These are phyloP conservation scores for Ensete ventricosum DNA, from an alignment of 176 grass and related monocot genomes.

Conservation along the genomic window DNA sequence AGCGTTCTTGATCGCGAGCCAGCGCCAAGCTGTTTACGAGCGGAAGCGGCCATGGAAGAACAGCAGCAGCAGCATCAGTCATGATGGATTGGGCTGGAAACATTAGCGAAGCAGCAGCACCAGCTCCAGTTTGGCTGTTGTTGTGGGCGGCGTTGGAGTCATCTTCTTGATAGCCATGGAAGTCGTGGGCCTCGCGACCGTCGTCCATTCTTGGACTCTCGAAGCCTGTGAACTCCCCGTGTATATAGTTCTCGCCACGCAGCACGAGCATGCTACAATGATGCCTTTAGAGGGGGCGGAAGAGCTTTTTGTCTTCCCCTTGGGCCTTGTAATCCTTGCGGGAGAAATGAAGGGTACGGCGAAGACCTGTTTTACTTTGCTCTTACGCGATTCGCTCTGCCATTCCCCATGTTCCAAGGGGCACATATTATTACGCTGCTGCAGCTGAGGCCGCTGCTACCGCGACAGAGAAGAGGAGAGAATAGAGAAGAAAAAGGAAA, in stretches of 20 bases:
- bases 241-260: not conserved
- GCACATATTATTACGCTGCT: slow-evolving; percentile 48
- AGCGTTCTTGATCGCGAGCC: slow-evolving; percentile 17
- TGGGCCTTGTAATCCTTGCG: not conserved
- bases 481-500: slow-evolving; percentile 5
- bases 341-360: not conserved
- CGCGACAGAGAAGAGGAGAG: slow-evolving; percentile 37
- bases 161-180: slow-evolving; percentile 27
- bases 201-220: too few relatives aligned
- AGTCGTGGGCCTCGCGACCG: not conserved
- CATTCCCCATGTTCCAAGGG: slow-evolving; percentile 23
- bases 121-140: not conserved
- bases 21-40: not conserved
- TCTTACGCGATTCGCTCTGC: slow-evolving; percentile 76
- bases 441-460: slow-evolving; percentile 15
- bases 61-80: not conserved
- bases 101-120: not conserved
- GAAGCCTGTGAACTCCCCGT: not conserved
- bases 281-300: slow-evolving; percentile 12
- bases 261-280: slow-evolving; percentile 23
- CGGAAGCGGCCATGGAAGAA: slow-evolving; percentile 7
- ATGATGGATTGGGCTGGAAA: not conserved
- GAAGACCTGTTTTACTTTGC: slow-evolving; percentile 51
- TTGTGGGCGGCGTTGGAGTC: not conserved
- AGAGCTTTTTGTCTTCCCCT: slow-evolving; percentile 11